Evolutionary conservation across 345 rosid species (phyloP).

Genomic region (Rubroshorea leprosula): DNA sequence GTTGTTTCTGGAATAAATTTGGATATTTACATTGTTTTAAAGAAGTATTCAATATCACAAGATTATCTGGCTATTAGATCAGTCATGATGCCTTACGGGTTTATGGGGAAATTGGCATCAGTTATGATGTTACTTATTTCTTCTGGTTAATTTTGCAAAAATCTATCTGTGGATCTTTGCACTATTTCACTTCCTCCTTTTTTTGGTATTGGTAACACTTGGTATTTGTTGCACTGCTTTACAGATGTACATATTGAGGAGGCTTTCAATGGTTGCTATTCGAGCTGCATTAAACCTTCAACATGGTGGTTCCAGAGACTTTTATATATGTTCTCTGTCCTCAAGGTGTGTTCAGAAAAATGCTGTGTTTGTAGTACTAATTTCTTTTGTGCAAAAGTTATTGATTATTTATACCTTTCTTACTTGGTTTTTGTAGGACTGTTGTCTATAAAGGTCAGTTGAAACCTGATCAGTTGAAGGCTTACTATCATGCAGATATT

Average conservation of each 20-base stretch:
- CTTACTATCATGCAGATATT: constrained; percentile 88
- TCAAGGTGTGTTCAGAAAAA: constrained; percentile 54
- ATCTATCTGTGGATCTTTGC: too few species aligned
- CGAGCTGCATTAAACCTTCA: constrained; percentile 86
- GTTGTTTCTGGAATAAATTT: background rate
- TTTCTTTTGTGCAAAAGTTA: background rate
- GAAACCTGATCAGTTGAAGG: constrained; percentile 84
- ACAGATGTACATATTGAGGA: constrained; percentile 93
- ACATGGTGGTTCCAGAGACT: constrained; percentile 78
- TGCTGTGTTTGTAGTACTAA: background rate
- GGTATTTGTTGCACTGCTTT: constrained; percentile 8
- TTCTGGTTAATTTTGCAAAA: too few species aligned
- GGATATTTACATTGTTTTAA: too few species aligned
- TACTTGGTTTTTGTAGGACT: constrained; percentile 49
- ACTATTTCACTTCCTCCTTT: too few species aligned
- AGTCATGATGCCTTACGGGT: too few species aligned
- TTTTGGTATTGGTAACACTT: background rate
- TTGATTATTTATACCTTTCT: constrained; percentile 3
- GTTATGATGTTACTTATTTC: too few species aligned
- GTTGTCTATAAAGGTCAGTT: constrained; percentile 93
- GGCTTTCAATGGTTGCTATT: constrained; percentile 95
- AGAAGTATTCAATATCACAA: too few species aligned
- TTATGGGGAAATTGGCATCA: too few species aligned
- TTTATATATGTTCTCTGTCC: constrained; percentile 95
- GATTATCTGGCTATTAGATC: too few species aligned